Evolutionary conservation across 257 asterid genomes (phyloP), one percentile per base, ranked within the genome.

Genomic region (Jaltomata sinuosa): DNA sequence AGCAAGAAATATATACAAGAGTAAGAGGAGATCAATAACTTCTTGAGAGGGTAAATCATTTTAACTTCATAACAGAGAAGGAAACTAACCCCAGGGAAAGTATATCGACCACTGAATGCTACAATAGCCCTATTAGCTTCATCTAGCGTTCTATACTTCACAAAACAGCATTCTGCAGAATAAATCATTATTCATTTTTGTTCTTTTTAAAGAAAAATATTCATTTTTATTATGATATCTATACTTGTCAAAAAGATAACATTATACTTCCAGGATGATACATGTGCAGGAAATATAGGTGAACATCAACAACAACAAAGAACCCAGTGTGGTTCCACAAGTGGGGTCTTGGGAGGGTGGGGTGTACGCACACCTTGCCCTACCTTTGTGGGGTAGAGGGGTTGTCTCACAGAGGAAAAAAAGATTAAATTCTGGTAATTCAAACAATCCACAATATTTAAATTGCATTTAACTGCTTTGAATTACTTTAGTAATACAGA

Each of bases 21-120:
- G 84, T 72, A 78, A 57, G 52, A 82, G 52, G 49, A 25, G 40
- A 57, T 52, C 10, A 14, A 74, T n/a, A 83, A 21, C 68, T 19
- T 57, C 71, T 31, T 84, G n/a, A 54, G 74, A 69, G 65, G 77
- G 45, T 50, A 87, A 84, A 61, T 27, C 25, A 64, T 6, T 15
- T 21, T 61, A 77, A 55, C 86, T 53, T 45, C 77, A 78, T 3
- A 72, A 27, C 15, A 22, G 82, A 54, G 71, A 55, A 34, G 84
- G 31, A 83, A 87, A 95, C 97, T 89, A 86, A 94, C 99, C 98
- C 97, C 97, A 64, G 94, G 91, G 87, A 93, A 94, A 14, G 88
- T 91, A 88, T 86, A 92, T 15, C 85, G 94, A 79, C 85, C 88
- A 80, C 92, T 85, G 87, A 92, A 89, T 69, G 90, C 92, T 62